Evolutionary conservation across 331 rosid species (phyloP), one percentile per base, ranked within the genome.

Genomic region (Erythrophleum ivorense): DNA sequence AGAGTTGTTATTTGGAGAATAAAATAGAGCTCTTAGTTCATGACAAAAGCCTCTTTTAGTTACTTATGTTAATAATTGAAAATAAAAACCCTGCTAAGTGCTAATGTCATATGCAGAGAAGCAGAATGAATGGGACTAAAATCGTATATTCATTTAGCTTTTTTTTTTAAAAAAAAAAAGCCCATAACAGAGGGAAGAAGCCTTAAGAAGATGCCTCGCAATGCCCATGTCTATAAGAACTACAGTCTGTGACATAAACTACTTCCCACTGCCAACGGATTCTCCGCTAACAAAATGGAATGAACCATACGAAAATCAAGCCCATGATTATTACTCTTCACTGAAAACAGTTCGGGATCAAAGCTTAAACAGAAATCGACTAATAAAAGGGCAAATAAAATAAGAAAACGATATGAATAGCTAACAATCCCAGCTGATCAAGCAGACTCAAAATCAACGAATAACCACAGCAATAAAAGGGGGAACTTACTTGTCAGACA

Each of bases 401-500:
- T 21, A 46, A 45, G 57, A 14, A 38, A 76, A 45, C 16, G 2
- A 75, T 15, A 58, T 15, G 53, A 62, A 19, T 63, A 53, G 45
- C 18, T 50, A 52, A 72, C 3, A 33, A 36, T 14, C 31, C 15
- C 68, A 58, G 3, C 9, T 14, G 36, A 34, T 38, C 55, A 33
- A 19, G 12, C 29, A 67, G 48, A 50, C 65, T 15, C 41, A 63
- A 71, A 9, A 48, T 45, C 53, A 45, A 18, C 13, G 18, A 75
- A n/a, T 7, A 70, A 18, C 0, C 31, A 45, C 54, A 69, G 7
- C 15, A 40, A 62, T 55, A 15, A 36, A 54, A 6, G 54, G 73
- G 76, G 38, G 18, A 2, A 33, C 73, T 80, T 84, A 91, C 98
- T 91, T 95, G 59, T 93, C 94, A 77, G 98, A 88, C 71, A 95